Base-by-base conservation (phyloP, 768 basidiomycete species). In the Lactifluus volemus region DNA sequence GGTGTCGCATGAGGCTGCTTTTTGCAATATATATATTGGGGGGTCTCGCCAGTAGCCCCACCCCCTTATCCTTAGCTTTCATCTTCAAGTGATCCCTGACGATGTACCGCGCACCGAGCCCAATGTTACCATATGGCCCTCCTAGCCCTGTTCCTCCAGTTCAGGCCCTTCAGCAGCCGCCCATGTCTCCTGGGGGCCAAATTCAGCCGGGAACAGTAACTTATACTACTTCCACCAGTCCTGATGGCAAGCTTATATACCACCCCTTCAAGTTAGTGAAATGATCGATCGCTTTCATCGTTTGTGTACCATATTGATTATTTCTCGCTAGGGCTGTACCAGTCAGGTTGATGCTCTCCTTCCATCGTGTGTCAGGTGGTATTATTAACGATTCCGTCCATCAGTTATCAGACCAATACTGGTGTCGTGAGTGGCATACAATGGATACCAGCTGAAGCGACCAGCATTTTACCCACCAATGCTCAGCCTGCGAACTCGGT, bases 401-500 rank as follows among this genome's bases (percentile, higher is more conserved):
- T 41, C 58, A 90, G 89, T 68, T 91, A 91, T 73, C 83, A 85
- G 67, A 89, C 87, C 1, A 73, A 83, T 10, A 79, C 77, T 66
- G 88, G 88, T 7, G 65, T 87, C 30, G 82, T 90, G 36, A 79
- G 73, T 59, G 89, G 89, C 14, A 81, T 81, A 55, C 81, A 81
- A 59, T 81, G 79, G 72, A 81, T 89, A 30, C 86, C 87, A 19
- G 82, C 80, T n/a, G 88, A 90, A 66, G 77, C 84, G 1, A 85
- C 84, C 0, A 74, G 79, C 47, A 77, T 84, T 49, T 65, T 84
- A 50, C 88, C 88, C 44, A 53, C 72, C 11, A 85, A 83, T 4
- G 84, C 84, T 30, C 79, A 76, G 55, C 83, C 83, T 9, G 86
- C 85, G 5, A 79, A 73, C 66, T 69, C 76, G 50, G 87, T 85